phyloP scores from a whole-genome alignment of 2,329 filamentous ascomycete genomes.

The Fusarium anthophilum region DNA sequence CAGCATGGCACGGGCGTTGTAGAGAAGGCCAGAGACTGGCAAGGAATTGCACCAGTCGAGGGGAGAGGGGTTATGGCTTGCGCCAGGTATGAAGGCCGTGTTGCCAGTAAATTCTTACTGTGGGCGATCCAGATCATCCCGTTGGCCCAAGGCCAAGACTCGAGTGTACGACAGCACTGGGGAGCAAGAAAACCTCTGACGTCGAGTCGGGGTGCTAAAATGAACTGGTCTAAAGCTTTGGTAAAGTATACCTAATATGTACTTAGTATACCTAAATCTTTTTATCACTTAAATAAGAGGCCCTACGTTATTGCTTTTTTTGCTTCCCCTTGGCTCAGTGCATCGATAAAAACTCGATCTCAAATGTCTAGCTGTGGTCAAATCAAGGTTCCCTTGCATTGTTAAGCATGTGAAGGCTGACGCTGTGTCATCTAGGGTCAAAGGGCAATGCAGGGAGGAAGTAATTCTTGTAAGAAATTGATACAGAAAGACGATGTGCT shows the following conservation, averaged over 20 bases:
- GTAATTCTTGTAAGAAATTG: not conserved
- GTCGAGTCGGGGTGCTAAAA: not conserved
- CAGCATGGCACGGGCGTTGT: conserved; percentile 19
- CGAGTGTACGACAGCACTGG: not conserved
- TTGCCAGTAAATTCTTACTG: not conserved
- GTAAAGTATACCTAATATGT: no score
- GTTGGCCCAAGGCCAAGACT: not conserved
- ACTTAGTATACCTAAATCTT: not conserved
- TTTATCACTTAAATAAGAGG: not conserved
- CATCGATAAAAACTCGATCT: not conserved
- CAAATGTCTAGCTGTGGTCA: not conserved
- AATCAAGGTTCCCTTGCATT: not conserved
- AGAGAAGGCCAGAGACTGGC: conserved; percentile 14
- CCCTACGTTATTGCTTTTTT: not conserved
- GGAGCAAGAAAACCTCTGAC: not conserved
- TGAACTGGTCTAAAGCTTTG: not conserved
- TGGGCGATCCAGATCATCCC: conserved; percentile 9
- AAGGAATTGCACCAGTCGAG: not conserved
- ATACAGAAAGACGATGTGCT: not conserved
- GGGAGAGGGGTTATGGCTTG: conserved; percentile 25
- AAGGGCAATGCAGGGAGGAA: not conserved
- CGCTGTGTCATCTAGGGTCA: not conserved
- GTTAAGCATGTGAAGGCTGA: not conserved
- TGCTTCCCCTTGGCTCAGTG: not conserved
- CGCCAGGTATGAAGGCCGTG: conserved; percentile 21